These are phyloP conservation scores for Fusarium mexicanum DNA, from an alignment of 2,329 filamentous ascomycete species.

Conservation along the genomic window DNA sequence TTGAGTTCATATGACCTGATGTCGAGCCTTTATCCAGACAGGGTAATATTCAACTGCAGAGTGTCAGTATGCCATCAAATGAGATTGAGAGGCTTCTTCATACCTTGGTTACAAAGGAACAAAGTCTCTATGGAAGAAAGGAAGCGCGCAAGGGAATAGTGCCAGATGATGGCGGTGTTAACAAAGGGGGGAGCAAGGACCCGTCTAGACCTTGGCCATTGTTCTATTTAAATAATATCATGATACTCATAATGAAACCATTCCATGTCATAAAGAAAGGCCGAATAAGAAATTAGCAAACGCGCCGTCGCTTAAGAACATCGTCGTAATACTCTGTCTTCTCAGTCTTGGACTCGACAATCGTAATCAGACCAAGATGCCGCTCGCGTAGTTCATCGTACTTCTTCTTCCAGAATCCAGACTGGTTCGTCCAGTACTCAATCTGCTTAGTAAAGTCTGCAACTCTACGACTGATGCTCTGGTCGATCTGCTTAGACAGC, in stretches of 20 bases:
- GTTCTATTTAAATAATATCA: slow-evolving; percentile 1
- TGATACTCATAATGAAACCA: background rate
- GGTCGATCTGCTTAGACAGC: slow-evolving; percentile 48
- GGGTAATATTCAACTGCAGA: slow-evolving; percentile 18
- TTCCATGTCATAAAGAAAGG: background rate
- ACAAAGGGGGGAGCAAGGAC: background rate
- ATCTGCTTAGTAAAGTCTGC: slow-evolving; percentile 48
- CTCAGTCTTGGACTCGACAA: slow-evolving; percentile 45
- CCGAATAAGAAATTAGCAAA: slow-evolving; percentile 34
- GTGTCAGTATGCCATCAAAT: background rate
- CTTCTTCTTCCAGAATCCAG: slow-evolving; percentile 45
- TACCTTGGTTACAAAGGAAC: slow-evolving; percentile 5
- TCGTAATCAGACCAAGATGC: slow-evolving; percentile 43
- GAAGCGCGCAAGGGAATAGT: slow-evolving; percentile 1
- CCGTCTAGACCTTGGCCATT: background rate
- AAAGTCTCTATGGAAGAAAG: background rate
- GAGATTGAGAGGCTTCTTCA: background rate
- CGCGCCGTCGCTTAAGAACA: slow-evolving; percentile 45
- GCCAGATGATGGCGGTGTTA: background rate
- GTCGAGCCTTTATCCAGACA: background rate
- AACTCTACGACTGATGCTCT: slow-evolving; percentile 46
- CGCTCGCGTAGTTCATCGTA: slow-evolving; percentile 42
- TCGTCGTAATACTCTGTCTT: slow-evolving; percentile 50
- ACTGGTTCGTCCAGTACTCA: slow-evolving; percentile 49
- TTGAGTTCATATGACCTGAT: background rate